These are phyloP conservation scores for Cyberlindnera saturnus DNA, from an alignment of 805 yeast species.

Conservation along the genomic window DNA sequence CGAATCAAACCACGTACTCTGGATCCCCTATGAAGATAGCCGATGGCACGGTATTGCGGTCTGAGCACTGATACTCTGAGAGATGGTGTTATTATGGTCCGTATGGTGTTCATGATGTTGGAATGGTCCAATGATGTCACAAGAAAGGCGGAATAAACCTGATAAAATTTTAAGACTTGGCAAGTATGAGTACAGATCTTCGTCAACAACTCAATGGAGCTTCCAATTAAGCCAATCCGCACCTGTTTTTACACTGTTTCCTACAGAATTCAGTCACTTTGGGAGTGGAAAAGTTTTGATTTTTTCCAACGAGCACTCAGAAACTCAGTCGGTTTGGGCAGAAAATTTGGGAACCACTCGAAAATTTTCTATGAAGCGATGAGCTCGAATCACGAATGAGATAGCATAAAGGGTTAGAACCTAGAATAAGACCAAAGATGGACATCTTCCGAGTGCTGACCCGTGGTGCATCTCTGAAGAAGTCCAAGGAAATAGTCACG, in stretches of 20 bases:
- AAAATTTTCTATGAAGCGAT: background rate
- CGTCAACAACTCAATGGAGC: too few species aligned
- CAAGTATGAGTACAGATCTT: too few species aligned
- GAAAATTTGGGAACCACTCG: too few species aligned
- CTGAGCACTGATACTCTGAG: background rate
- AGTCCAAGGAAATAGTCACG: slow-evolving; percentile 32
- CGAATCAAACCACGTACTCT: slow-evolving; percentile 68
- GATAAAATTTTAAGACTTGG: too few species aligned
- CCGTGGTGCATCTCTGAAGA: slow-evolving; percentile 78
- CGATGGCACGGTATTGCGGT: slow-evolving; percentile 14
- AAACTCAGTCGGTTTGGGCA: too few species aligned
- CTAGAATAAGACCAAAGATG: slow-evolving; percentile 36
- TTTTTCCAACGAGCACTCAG: too few species aligned
- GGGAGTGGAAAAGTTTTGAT: too few species aligned
- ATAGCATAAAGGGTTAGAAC: background rate
- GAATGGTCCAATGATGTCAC: too few species aligned
- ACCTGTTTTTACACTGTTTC: too few species aligned
- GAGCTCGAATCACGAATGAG: background rate
- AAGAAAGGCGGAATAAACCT: too few species aligned
- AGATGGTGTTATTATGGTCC: slow-evolving; percentile 7
- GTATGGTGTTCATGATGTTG: slow-evolving; percentile 3
- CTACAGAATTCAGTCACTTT: too few species aligned
- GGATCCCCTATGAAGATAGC: slow-evolving; percentile 37
- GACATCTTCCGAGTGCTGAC: slow-evolving; percentile 83
- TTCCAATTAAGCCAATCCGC: too few species aligned